Conservation (phyloP, 176 grass and related monocot genomes). For the Elymus sibiricus region DNA sequence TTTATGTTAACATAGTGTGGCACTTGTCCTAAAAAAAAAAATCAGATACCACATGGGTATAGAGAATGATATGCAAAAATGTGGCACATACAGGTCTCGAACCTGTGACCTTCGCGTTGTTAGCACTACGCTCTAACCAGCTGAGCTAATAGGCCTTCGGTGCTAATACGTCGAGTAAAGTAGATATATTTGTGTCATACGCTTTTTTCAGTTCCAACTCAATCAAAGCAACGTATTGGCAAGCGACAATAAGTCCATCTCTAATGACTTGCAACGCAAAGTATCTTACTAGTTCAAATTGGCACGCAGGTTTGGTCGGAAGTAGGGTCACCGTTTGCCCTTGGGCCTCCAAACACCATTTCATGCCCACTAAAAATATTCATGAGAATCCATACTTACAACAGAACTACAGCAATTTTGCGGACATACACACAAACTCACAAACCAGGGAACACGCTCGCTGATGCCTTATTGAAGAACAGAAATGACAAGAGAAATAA, state of each 20-base stretch:
- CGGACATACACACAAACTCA: neutral
- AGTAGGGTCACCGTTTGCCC: neutral
- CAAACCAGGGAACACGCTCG: neutral
- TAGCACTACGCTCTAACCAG: constrained; percentile 95
- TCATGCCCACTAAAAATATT: neutral
- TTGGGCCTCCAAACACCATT: neutral
- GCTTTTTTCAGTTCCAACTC: too few species aligned
- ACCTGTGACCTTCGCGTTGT: constrained; percentile 98
- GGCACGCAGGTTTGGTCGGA: neutral
- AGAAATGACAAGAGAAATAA: neutral
- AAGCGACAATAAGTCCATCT: neutral
- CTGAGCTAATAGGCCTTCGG: constrained; percentile 80
- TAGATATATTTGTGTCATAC: too few species aligned
- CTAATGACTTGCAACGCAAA: neutral
- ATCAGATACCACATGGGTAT: too few species aligned
- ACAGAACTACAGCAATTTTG: neutral
- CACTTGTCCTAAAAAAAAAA: too few species aligned
- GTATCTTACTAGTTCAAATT: neutral
- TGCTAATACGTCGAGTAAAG: too few species aligned
- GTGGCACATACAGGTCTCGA: constrained; percentile 92
- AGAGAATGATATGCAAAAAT: too few species aligned
- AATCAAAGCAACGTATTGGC: neutral
- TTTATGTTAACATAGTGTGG: too few species aligned
- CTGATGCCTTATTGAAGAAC: neutral
- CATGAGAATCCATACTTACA: neutral